phyloP scores from a whole-genome alignment of 306 rosid genomes.

The Neltuma alba region DNA sequence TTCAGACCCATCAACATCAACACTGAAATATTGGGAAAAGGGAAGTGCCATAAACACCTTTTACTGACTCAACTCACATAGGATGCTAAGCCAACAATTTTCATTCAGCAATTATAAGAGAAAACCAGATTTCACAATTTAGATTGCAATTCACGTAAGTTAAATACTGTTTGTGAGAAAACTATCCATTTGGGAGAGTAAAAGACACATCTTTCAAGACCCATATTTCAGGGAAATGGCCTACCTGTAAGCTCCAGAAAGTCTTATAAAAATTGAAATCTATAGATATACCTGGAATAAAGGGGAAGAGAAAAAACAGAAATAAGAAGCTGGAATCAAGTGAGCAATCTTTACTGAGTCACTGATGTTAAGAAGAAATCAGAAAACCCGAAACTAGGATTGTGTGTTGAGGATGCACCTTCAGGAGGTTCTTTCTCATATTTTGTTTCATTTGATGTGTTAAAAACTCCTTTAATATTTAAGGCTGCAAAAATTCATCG shows the following conservation, averaged over 20 bases:
- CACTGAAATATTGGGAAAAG: constrained; percentile 14
- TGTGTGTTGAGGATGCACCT: constrained; percentile 51
- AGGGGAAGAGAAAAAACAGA: not conserved
- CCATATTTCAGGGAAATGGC: constrained; percentile 29
- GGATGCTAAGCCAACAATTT: constrained; percentile 6
- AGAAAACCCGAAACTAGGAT: constrained; percentile 24
- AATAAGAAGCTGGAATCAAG: constrained; percentile 25
- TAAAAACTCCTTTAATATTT: constrained; percentile 96
- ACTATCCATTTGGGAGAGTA: constrained; percentile 8
- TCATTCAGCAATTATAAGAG: not conserved
- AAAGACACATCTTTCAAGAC: constrained; percentile 5
- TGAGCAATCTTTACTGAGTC: not conserved
- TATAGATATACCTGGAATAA: constrained; percentile 81
- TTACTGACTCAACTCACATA: not conserved
- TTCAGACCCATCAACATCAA: not conserved
- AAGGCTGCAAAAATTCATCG: constrained; percentile 65
- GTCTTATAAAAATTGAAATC: constrained; percentile 99
- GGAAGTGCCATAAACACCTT: not conserved
- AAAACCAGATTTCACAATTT: not conserved
- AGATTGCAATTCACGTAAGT: constrained; percentile 3
- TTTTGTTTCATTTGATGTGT: constrained; percentile 94
- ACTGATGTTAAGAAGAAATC: constrained; percentile 12
- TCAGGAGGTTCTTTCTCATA: constrained; percentile 90
- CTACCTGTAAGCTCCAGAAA: constrained; percentile 97
- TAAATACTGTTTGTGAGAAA: constrained; percentile 17